Evolutionary conservation across 257 asterid species (phyloP).

Genomic region (Solanum corneliomulleri): DNA sequence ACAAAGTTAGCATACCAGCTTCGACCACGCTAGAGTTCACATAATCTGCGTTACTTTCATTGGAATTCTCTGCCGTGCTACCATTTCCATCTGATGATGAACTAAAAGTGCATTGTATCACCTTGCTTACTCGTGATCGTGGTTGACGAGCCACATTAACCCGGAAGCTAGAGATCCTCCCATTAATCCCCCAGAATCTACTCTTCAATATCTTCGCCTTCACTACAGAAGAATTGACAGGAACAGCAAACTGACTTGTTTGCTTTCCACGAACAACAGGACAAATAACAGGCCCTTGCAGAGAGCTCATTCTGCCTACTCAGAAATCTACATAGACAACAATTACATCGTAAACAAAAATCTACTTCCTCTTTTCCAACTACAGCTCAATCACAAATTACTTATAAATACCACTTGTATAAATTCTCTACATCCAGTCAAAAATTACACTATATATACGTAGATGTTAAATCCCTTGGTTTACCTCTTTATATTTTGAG

Average conservation of each 20-base stretch:
- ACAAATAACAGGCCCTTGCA: slow-evolving; percentile 47
- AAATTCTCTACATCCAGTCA: not conserved
- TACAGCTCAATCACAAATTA: not conserved
- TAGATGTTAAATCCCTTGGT: not conserved
- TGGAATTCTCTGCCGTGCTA: slow-evolving; percentile 73
- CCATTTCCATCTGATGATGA: slow-evolving; percentile 86
- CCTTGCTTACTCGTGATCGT: slow-evolving; percentile 15
- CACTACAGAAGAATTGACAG: slow-evolving; percentile 26
- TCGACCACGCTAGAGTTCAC: slow-evolving; percentile 81
- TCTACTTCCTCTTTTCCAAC: not conserved
- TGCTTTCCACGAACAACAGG: slow-evolving; percentile 56
- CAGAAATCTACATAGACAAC: not conserved
- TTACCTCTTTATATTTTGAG: not conserved
- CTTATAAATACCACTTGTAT: not conserved
- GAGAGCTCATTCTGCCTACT: slow-evolving; percentile 5
- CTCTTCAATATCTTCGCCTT: slow-evolving; percentile 36
- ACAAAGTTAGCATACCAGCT: slow-evolving; percentile 51
- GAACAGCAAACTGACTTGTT: slow-evolving; percentile 29
- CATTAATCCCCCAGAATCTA: slow-evolving; percentile 46
- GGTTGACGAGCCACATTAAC: slow-evolving; percentile 13
- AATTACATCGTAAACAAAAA: not conserved
- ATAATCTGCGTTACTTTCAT: slow-evolving; percentile 68
- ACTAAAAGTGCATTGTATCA: slow-evolving; percentile 51
- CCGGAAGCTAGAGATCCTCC: slow-evolving; percentile 7
- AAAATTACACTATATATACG: not conserved